These are phyloP conservation scores for Tuber borchii DNA, from an alignment of 495 filamentous ascomycete genomes.

Conservation along the genomic window DNA sequence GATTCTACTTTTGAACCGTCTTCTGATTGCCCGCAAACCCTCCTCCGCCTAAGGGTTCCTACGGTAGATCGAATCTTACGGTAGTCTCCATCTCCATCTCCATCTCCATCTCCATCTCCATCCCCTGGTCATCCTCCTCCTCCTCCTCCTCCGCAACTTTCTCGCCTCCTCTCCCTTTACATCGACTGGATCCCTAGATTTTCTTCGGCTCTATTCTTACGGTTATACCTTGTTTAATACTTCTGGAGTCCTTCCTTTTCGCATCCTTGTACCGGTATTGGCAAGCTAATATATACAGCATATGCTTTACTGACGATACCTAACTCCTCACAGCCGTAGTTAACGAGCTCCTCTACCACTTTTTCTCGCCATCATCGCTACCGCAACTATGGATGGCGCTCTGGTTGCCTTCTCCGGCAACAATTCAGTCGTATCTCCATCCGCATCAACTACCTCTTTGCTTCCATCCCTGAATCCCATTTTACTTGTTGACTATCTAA, in stretches of 20 bases:
- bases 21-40: neutral
- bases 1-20: neutral
- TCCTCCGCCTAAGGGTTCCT: neutral
- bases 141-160: neutral
- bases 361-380: neutral
- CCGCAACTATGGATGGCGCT: conserved; percentile 33
- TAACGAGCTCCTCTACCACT: conserved; percentile 13
- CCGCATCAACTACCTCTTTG: conserved; percentile 25
- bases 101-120: neutral
- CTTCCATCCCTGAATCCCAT: conserved; percentile 47
- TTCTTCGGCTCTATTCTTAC: conserved; percentile 11
- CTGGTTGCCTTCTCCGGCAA: conserved; percentile 17
- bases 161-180: conserved; percentile 13
- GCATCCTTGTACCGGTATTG: conserved; percentile 3
- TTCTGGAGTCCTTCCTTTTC: conserved; percentile 6
- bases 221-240: conserved; percentile 17
- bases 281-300: conserved; percentile 14
- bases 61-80: conserved; percentile 16
- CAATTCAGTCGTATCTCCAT: conserved; percentile 15
- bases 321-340: conserved; percentile 13
- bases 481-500: conserved; percentile 69
- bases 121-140: conserved; percentile 2
- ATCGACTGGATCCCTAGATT: conserved; percentile 8
- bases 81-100: conserved; percentile 6
- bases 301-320: conserved; percentile 22